Evolutionary conservation across 208 protist species (phyloP).

Genomic region (Leishmania braziliensis): DNA sequence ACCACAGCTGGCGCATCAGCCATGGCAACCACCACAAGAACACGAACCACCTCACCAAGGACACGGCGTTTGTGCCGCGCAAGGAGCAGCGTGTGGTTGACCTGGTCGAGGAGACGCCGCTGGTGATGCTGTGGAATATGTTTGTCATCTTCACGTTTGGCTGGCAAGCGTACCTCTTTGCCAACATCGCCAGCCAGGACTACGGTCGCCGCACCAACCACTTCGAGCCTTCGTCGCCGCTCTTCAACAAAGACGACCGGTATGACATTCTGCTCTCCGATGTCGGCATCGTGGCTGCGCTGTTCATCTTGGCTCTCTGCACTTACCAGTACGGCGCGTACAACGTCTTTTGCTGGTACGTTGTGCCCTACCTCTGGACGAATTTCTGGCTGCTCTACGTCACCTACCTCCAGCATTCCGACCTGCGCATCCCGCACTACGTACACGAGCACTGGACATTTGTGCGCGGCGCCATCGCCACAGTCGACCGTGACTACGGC

Average conservation of each 20-base stretch:
- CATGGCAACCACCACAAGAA: conserved; percentile 94
- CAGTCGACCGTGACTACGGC: conserved; percentile 92
- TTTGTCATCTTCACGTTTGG: conserved; percentile 86
- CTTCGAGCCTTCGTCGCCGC: conserved; percentile 81
- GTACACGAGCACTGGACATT: conserved; percentile 91
- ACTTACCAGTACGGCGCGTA: conserved; percentile 57
- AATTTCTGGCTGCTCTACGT: conserved; percentile 86
- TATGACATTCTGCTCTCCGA: conserved; percentile 73
- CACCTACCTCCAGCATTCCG: conserved; percentile 85
- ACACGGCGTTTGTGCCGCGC: conserved; percentile 85
- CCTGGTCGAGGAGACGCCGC: conserved; percentile 68
- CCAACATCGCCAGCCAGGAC: conserved; percentile 76
- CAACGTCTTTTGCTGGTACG: conserved; percentile 80
- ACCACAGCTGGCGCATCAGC: conserved; percentile 93
- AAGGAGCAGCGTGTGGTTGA: conserved; percentile 62
- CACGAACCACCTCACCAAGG: conserved; percentile 94
- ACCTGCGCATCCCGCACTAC: conserved; percentile 92
- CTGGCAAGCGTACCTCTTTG: conserved; percentile 88
- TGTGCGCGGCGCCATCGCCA: conserved; percentile 90
- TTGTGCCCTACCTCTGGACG: conserved; percentile 80
- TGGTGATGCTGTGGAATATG: conserved; percentile 53
- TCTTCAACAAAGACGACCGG: conserved; percentile 77
- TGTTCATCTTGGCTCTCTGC: conserved; percentile 44
- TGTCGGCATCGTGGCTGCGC: conserved; percentile 58
- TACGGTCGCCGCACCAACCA: conserved; percentile 77